These are phyloP conservation scores for Achlya hypogyna DNA, from an alignment of 352 stramenopile genomes.

Conservation along the genomic window DNA sequence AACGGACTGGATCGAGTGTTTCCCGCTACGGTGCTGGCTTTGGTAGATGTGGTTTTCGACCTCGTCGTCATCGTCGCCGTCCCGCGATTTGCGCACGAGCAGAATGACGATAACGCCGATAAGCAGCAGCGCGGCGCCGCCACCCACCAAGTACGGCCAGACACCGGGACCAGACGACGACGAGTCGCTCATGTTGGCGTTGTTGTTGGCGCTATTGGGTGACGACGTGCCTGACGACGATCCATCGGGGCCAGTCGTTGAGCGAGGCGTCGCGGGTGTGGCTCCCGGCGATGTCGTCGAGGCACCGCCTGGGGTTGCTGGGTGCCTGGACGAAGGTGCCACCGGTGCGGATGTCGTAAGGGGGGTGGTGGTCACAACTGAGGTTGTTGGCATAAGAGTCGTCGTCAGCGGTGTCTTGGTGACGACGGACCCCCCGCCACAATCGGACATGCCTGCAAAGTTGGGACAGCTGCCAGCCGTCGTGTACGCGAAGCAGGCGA, in stretches of 20 bases:
- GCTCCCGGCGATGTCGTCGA: not conserved
- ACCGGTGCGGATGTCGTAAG: not conserved
- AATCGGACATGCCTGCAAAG: not conserved
- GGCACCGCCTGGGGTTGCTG: too few species aligned
- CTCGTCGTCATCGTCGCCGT: constrained; percentile 16
- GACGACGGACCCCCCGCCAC: not conserved
- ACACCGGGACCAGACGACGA: not conserved
- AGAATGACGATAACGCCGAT: constrained; percentile 11
- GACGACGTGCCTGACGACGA: too few species aligned
- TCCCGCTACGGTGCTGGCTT: constrained; percentile 1
- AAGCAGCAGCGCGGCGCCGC: not conserved
- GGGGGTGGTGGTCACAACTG: not conserved
- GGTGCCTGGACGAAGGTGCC: too few species aligned
- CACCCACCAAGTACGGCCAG: constrained; percentile 11
- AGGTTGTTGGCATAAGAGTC: not conserved
- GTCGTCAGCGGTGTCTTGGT: not conserved
- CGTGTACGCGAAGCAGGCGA: constrained; percentile 1
- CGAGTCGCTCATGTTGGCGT: not conserved
- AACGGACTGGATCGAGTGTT: constrained; percentile 5
- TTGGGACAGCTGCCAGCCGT: not conserved
- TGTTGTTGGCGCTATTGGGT: not conserved
- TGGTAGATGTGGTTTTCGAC: constrained; percentile 14
- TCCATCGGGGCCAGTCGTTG: too few species aligned
- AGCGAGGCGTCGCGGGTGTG: not conserved
- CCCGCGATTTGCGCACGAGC: constrained; percentile 15